phyloP scores from a whole-genome alignment of 2,329 filamentous ascomycete genomes.

The Ilyonectria destructans region DNA sequence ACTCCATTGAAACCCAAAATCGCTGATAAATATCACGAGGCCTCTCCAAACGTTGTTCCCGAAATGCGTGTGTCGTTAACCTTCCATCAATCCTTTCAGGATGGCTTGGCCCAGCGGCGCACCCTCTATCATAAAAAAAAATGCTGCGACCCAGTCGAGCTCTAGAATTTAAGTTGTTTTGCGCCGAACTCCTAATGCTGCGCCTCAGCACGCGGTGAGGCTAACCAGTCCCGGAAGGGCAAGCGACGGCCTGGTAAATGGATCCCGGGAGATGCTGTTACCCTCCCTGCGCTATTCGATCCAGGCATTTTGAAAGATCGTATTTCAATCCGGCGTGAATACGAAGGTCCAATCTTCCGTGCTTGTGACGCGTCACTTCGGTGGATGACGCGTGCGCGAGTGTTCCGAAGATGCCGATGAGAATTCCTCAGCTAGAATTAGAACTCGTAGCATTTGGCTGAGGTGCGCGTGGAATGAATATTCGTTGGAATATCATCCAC shows the following conservation, averaged over 20 bases:
- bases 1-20: background rate
- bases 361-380: background rate
- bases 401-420: background rate
- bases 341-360: background rate
- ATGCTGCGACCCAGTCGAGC: conserved; percentile 12
- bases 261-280: background rate
- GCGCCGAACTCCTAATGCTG: background rate
- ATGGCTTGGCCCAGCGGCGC: conserved; percentile 1
- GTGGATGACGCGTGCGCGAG: background rate
- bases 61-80: background rate
- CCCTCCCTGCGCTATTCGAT: background rate
- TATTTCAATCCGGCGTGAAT: background rate
- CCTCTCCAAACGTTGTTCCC: background rate
- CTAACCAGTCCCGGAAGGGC: background rate
- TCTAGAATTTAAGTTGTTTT: background rate
- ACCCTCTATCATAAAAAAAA: background rate
- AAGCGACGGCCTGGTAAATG: no score
- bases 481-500: no score
- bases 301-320: background rate
- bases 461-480: no score
- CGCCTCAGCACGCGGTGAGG: background rate
- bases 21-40: background rate
- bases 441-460: no score
- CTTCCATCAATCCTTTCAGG: conserved; percentile 2
- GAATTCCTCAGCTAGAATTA: background rate